phyloP scores from a whole-genome alignment of 805 yeast genomes.

The Pichia phayaonensis region DNA sequence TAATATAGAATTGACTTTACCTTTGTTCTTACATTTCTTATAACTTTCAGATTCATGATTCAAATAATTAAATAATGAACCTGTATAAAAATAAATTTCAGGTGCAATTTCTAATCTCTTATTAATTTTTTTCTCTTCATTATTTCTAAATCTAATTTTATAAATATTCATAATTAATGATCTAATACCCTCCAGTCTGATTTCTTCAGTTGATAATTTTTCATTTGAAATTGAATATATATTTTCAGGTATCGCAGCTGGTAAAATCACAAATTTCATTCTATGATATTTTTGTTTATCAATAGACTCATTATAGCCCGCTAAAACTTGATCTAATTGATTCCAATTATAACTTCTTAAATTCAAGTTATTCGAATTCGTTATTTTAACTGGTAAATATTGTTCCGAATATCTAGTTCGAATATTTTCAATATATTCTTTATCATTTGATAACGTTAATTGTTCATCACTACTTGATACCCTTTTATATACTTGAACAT shows the following conservation, averaged over 20 bases:
- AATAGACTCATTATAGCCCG: constrained; percentile 77
- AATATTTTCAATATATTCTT: constrained; percentile 45
- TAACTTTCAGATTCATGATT: constrained; percentile 18
- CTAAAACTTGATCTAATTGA: constrained; percentile 80
- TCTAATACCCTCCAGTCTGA: constrained; percentile 85
- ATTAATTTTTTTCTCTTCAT: constrained; percentile 31
- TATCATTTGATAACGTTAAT: constrained; percentile 15
- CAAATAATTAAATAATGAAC: constrained; percentile 64
- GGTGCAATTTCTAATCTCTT: constrained; percentile 49
- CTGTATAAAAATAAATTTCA: constrained; percentile 82
- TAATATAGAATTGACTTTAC: not conserved
- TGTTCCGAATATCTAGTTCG: constrained; percentile 72
- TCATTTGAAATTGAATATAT: constrained; percentile 42
- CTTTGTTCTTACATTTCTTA: constrained; percentile 8
- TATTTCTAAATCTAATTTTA: constrained; percentile 42
- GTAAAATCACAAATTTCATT: constrained; percentile 79
- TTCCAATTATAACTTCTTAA: constrained; percentile 76
- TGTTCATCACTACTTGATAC: constrained; percentile 14
- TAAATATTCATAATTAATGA: constrained; percentile 57
- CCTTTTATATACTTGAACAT: constrained; percentile 66
- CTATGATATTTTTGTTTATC: constrained; percentile 49
- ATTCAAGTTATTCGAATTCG: constrained; percentile 41
- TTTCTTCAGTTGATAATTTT: constrained; percentile 69
- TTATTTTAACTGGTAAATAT: constrained; percentile 51
- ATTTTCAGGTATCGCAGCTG: constrained; percentile 60